A percentile compares a stretch with the other conserved stretches of the same genome.
Evolutionary conservation across 495 filamentous ascomycete genomes (phyloP).

Genomic region (Penicillium argentinense): DNA sequence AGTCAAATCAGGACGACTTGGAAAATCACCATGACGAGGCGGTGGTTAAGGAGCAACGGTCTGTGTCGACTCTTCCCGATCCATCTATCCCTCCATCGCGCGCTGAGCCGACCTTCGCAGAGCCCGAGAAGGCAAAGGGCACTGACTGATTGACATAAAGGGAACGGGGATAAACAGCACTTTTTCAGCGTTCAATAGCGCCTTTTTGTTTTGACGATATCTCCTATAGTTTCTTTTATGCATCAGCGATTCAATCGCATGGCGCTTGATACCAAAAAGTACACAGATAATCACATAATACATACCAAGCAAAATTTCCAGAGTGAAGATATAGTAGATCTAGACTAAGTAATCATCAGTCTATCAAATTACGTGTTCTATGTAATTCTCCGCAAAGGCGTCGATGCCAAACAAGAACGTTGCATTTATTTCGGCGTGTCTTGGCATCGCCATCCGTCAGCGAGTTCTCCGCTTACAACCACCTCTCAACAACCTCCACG

Average conservation of each 20-base stretch:
- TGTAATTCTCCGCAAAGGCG: too few species aligned
- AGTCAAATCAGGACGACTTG: not conserved
- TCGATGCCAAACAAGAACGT: too few species aligned
- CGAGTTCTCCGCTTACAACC: too few species aligned
- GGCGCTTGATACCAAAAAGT: slow-evolving; percentile 14
- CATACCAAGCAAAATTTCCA: not conserved
- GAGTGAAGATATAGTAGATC: not conserved
- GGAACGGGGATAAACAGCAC: too few species aligned
- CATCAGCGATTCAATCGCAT: slow-evolving; percentile 6
- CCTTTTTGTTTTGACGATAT: too few species aligned
- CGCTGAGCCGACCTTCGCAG: slow-evolving; percentile 3
- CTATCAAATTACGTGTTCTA: too few species aligned
- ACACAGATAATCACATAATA: not conserved
- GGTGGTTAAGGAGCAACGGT: slow-evolving; percentile 14
- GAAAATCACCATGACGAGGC: not conserved
- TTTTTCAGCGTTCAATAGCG: too few species aligned
- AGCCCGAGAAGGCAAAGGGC: slow-evolving; percentile 4
- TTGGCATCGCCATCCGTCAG: too few species aligned
- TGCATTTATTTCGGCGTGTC: too few species aligned
- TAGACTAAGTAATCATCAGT: not conserved
- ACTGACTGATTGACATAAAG: too few species aligned
- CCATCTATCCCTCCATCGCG: slow-evolving; percentile 20
- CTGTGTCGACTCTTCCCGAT: slow-evolving; percentile 21
- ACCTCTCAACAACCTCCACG: too few species aligned
- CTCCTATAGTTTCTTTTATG: too few species aligned